Evolutionary conservation across 345 rosid species (phyloP).

Genomic region (Eutrema yunnanense): DNA sequence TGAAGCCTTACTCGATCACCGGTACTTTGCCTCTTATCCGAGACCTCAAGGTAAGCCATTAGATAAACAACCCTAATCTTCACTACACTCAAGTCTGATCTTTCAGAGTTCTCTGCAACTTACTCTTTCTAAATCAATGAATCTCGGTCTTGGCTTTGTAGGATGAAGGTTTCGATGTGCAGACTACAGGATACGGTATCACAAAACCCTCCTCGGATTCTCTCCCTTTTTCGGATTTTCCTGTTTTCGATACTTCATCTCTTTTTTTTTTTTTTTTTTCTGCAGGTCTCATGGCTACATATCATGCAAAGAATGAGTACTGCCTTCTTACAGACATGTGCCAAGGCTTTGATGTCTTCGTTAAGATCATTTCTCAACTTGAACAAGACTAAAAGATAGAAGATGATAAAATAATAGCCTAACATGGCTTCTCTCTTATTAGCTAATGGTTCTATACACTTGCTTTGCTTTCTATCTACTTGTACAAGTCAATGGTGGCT

Average conservation of each 20-base stretch:
- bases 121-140: neutral
- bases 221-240: neutral
- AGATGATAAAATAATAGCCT: neutral
- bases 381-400: constrained; percentile 41
- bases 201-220: constrained; percentile 11
- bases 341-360: constrained; percentile 77
- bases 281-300: constrained; percentile 93
- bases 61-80: neutral
- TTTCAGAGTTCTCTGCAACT: neutral
- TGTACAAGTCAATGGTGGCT: constrained; percentile 18
- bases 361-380: constrained; percentile 64
- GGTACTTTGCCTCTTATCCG: constrained; percentile 93
- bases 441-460: constrained; percentile 20
- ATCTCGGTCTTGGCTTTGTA: constrained; percentile 25
- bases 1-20: constrained; percentile 89
- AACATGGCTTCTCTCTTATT: constrained; percentile 1
- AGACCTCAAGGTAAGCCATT: constrained; percentile 59
- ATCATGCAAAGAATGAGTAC: constrained; percentile 94
- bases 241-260: neutral
- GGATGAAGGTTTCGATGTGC: constrained; percentile 98
- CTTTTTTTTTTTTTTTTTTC: neutral
- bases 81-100: neutral
- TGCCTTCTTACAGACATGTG: constrained; percentile 91
- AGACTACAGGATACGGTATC: constrained; percentile 79
- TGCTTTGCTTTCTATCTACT: constrained; percentile 23